phyloP scores from a whole-genome alignment of 805 yeast species.

The Suhomyces vadensis region DNA sequence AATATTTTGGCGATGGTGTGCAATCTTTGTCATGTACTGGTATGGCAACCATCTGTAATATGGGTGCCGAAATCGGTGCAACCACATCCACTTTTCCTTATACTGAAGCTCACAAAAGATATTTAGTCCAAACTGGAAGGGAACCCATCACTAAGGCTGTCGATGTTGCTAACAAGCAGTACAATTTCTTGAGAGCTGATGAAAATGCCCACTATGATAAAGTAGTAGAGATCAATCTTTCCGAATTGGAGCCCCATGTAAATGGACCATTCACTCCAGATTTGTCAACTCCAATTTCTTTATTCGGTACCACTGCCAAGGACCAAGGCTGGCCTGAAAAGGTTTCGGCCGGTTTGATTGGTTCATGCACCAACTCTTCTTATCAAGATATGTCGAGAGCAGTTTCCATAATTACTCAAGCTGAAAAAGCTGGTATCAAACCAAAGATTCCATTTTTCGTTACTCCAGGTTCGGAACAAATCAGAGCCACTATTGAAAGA shows the following conservation, averaged over 20 bases:
- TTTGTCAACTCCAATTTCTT: conserved; percentile 91
- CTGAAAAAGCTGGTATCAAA: conserved; percentile 86
- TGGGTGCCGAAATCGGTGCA: conserved; percentile 99
- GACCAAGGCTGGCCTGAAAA: conserved; percentile 90
- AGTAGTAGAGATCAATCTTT: conserved; percentile 85
- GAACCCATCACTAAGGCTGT: conserved; percentile 83
- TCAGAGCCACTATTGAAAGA: conserved; percentile 96
- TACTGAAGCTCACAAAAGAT: conserved; percentile 87
- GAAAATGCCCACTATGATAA: conserved; percentile 93
- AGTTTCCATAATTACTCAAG: conserved; percentile 88
- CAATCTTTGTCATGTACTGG: conserved; percentile 93
- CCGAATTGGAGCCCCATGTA: conserved; percentile 89
- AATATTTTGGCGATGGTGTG: conserved; percentile 95
- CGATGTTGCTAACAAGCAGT: conserved; percentile 56
- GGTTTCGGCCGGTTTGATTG: conserved; percentile 92
- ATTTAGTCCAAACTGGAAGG: conserved; percentile 85
- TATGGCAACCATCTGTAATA: conserved; percentile 98
- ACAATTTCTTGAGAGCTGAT: conserved; percentile 77
- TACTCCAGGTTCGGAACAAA: conserved; percentile 98
- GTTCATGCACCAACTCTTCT: conserved; percentile 98
- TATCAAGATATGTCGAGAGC: conserved; percentile 98
- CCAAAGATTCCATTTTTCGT: conserved; percentile 88
- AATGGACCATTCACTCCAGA: conserved; percentile 99
- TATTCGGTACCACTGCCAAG: conserved; percentile 79
- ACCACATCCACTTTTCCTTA: conserved; percentile 97